phyloP scores from a whole-genome alignment of 2,329 filamentous ascomycete species.

The Aspergillus eucalypticola region DNA sequence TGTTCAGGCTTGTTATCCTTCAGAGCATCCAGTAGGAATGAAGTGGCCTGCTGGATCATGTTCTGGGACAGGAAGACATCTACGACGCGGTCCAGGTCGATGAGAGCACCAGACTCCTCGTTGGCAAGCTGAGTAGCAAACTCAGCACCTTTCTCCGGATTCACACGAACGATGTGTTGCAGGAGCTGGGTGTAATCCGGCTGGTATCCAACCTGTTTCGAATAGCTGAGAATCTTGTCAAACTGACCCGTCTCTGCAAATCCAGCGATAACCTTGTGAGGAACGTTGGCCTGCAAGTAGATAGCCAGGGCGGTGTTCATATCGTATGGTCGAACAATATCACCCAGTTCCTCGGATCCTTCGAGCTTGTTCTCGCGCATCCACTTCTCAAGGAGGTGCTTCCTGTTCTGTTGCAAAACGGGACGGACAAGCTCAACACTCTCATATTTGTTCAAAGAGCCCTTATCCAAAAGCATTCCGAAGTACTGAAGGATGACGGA shows the following conservation, averaged over 20 bases:
- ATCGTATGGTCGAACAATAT: conserved; percentile 88
- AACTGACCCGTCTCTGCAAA: conserved; percentile 96
- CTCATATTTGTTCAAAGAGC: conserved; percentile 86
- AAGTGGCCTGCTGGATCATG: conserved; percentile 95
- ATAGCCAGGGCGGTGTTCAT: conserved; percentile 82
- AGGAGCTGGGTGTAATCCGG: conserved; percentile 94
- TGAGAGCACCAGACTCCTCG: conserved; percentile 79
- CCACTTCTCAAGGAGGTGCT: conserved; percentile 97
- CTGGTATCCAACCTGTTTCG: conserved; percentile 79
- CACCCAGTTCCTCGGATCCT: conserved; percentile 93
- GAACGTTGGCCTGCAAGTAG: conserved; percentile 85
- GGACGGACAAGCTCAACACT: conserved; percentile 91
- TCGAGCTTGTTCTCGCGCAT: conserved; percentile 93
- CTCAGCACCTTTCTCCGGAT: conserved; percentile 90
- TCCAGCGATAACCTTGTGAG: conserved; percentile 91
- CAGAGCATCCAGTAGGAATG: conserved; percentile 93
- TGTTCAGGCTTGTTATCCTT: conserved; percentile 95
- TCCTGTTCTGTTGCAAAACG: conserved; percentile 88
- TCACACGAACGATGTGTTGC: conserved; percentile 87
- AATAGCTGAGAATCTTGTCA: conserved; percentile 92
- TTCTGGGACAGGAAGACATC: conserved; percentile 98
- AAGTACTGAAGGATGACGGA: conserved; percentile 97
- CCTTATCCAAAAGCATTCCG: conserved; percentile 94
- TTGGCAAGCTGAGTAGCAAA: conserved; percentile 92
- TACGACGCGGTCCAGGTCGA: conserved; percentile 91